A percentile compares a stretch with the other conserved stretches of the same genome.
phyloP scores from a whole-genome alignment of 371 early-diverging fungal genomes.

The Apophysomyces variabilis region DNA sequence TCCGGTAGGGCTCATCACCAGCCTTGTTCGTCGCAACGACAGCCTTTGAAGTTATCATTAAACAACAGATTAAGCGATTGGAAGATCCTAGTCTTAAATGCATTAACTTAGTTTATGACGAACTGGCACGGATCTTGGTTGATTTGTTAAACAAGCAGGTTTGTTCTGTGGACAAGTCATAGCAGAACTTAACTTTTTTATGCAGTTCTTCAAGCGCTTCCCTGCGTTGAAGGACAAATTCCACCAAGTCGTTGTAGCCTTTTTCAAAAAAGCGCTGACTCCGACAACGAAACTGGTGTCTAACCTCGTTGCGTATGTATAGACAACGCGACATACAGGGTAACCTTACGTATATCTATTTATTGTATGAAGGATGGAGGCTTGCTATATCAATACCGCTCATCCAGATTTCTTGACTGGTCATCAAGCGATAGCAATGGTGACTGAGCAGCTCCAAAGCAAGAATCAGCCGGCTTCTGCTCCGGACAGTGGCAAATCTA shows the following conservation, averaged over 20 bases:
- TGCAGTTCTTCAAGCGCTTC: conserved; percentile 89
- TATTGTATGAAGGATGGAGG: conserved; percentile 75
- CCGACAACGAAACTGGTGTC: conserved; percentile 96
- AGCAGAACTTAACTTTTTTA: not conserved
- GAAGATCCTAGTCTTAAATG: conserved; percentile 97
- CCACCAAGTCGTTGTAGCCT: conserved; percentile 87
- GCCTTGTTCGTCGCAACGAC: conserved; percentile 96
- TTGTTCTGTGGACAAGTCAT: conserved; percentile 10
- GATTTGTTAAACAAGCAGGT: conserved; percentile 89
- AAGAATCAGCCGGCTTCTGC: conserved; percentile 50
- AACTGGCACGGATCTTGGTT: conserved; percentile 91
- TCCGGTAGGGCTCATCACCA: conserved; percentile 86
- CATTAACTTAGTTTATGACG: conserved; percentile 92
- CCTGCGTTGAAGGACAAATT: conserved; percentile 91
- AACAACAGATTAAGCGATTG: conserved; percentile 94
- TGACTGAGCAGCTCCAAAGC: conserved; percentile 83
- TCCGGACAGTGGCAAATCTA: conserved; percentile 31
- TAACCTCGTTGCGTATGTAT: conserved; percentile 80
- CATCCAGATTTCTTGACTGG: conserved; percentile 98
- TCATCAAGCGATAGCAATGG: conserved; percentile 93
- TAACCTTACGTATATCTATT: not conserved
- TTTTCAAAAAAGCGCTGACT: conserved; percentile 83
- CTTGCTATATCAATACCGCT: conserved; percentile 97
- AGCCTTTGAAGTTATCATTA: conserved; percentile 97
- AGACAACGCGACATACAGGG: not conserved